Percentiles rank a stretch among this genome's conserved stretches.
Conservation (phyloP, 495 filamentous ascomycete species). For the Aspergillus sclerotiicarbonarius region DNA sequence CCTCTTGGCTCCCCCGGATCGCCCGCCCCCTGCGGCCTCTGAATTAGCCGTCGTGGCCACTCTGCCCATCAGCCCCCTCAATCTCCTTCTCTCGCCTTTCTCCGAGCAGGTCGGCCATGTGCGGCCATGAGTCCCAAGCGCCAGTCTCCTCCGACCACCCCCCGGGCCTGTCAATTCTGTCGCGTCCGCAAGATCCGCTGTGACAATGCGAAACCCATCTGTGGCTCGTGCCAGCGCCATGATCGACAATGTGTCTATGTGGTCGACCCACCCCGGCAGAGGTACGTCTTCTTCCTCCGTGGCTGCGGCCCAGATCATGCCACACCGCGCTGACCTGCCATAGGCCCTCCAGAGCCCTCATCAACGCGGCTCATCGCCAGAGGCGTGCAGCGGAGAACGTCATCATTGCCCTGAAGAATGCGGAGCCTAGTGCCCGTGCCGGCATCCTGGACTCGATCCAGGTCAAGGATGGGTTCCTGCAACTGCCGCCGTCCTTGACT, state of each 20-base stretch:
- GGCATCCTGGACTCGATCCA: conserved; percentile 5
- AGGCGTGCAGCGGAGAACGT: neutral
- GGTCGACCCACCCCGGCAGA: conserved; percentile 9
- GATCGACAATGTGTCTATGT: conserved; percentile 10
- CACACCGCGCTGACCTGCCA: no score
- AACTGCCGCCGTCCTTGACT: neutral
- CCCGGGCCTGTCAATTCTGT: conserved; percentile 8
- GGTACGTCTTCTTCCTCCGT: neutral
- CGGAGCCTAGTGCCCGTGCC: neutral
- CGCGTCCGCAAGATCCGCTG: conserved; percentile 12
- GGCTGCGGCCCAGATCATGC: neutral
- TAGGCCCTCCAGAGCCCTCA: conserved; percentile 10
- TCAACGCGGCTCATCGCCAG: conserved; percentile 7
- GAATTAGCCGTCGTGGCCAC: neutral
- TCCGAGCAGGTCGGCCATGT: neutral
- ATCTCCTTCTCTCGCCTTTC: neutral
- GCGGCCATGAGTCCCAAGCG: neutral
- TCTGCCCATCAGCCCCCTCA: neutral
- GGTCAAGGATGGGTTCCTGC: neutral
- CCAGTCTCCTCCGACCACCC: neutral
- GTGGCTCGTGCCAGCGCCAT: conserved; percentile 10
- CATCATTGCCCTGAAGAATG: conserved; percentile 9
- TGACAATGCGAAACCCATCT: conserved; percentile 8
- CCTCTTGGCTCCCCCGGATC: neutral
- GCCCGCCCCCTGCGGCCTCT: no score